Evolutionary conservation across 2,329 filamentous ascomycete species (phyloP).

Genomic region (Epichloe gansuensis): DNA sequence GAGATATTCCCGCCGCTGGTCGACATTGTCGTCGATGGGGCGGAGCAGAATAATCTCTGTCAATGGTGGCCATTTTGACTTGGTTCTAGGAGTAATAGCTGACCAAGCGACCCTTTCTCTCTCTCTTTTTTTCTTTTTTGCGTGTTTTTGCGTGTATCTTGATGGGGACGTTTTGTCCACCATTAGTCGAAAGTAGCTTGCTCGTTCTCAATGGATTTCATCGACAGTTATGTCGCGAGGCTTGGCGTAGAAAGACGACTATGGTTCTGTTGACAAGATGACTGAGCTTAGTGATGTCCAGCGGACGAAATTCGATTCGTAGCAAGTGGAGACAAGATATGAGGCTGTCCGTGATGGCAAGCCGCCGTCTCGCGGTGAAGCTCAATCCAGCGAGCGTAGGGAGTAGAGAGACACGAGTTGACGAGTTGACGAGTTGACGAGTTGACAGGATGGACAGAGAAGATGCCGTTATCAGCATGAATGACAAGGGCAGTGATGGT

Average conservation of each 20-base stretch:
- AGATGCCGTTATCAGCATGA: neutral
- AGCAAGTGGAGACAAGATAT: neutral
- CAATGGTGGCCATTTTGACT: constrained; percentile 1
- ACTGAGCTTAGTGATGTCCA: neutral
- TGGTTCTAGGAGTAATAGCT: neutral
- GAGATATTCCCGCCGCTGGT: constrained; percentile 9
- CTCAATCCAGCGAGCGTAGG: constrained; percentile 4
- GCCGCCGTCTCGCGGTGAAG: constrained; percentile 3
- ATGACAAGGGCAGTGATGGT: constrained; percentile 1
- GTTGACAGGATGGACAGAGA: neutral
- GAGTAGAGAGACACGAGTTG: neutral
- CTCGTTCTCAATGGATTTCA: neutral
- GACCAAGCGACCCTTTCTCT: neutral
- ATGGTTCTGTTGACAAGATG: neutral
- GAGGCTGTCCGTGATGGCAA: neutral
- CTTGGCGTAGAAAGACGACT: neutral
- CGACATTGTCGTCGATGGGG: constrained; percentile 13
- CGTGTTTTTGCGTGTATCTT: neutral
- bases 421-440: neutral
- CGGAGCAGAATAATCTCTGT: constrained; percentile 11
- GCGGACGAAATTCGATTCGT: neutral
- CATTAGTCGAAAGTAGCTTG: neutral
- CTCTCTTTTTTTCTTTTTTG: neutral
- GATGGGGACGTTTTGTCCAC: neutral
- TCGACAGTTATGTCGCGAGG: neutral